A percentile compares a stretch with the other conserved stretches of the same genome.
These are phyloP conservation scores for Penicillium steckii DNA, from an alignment of 495 filamentous ascomycete species.

Conservation along the genomic window DNA sequence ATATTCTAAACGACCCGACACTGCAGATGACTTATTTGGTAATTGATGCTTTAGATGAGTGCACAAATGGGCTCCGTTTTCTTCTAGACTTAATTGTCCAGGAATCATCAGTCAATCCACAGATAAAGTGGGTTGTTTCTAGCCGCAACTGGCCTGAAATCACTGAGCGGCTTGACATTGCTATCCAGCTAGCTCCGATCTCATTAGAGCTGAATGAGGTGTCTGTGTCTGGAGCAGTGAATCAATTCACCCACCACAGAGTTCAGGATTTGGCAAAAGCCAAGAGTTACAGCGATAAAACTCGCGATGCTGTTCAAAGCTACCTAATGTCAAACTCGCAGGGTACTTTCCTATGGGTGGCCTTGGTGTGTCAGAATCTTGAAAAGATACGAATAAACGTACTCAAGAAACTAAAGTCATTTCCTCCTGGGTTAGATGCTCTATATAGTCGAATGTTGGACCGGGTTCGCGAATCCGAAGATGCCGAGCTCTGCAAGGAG, in stretches of 20 bases:
- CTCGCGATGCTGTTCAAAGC: slow-evolving; percentile 9
- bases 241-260: slow-evolving; percentile 34
- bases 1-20: slow-evolving; percentile 31
- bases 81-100: slow-evolving; percentile 33
- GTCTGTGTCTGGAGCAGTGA: slow-evolving; percentile 18
- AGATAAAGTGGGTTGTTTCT: slow-evolving; percentile 32
- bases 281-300: slow-evolving; percentile 7
- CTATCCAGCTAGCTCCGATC: background rate
- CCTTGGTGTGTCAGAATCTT: slow-evolving; percentile 27
- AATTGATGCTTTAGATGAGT: slow-evolving; percentile 52
- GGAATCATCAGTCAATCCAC: background rate
- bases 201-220: slow-evolving; percentile 26
- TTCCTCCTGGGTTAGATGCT: slow-evolving; percentile 13
- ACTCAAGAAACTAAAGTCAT: slow-evolving; percentile 2
- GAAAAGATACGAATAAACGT: background rate
- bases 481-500: slow-evolving; percentile 8
- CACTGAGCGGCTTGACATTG: slow-evolving; percentile 8
- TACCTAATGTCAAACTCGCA: slow-evolving; percentile 20
- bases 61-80: slow-evolving; percentile 15
- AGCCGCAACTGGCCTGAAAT: slow-evolving; percentile 28
- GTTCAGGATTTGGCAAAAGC: slow-evolving; percentile 14
- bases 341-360: slow-evolving; percentile 38
- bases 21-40: slow-evolving; percentile 33
- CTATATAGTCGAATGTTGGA: slow-evolving; percentile 17
- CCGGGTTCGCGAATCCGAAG: slow-evolving; percentile 1